These are phyloP conservation scores for Lathyrus sativus DNA, from an alignment of 306 rosid genomes.

Conservation along the genomic window DNA sequence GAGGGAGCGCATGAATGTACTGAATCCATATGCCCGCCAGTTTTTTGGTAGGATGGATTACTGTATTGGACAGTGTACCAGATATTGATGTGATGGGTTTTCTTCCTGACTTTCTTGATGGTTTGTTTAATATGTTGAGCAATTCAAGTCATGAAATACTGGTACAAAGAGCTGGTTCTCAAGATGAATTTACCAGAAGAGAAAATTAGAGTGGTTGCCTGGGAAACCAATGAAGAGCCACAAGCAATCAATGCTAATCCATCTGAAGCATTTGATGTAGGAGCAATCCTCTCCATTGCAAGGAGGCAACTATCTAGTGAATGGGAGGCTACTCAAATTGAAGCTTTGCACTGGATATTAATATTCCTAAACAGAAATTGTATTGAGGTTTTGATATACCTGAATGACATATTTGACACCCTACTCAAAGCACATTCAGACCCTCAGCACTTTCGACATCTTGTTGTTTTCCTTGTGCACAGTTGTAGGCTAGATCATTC, in stretches of 20 bases:
- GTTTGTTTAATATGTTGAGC: conserved; percentile 95
- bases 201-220: conserved; percentile 98
- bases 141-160: conserved; percentile 94
- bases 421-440: too few species aligned
- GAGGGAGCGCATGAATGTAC: too few species aligned
- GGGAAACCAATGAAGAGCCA: conserved; percentile 94
- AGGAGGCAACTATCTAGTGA: conserved; percentile 90
- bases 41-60: too few species aligned
- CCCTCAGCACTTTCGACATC: too few species aligned
- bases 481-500: too few species aligned
- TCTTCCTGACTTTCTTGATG: conserved; percentile 93
- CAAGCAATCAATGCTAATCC: conserved; percentile 72
- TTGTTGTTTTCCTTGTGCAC: too few species aligned
- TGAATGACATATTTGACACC: too few species aligned
- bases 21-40: too few species aligned
- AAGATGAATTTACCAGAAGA: conserved; percentile 97
- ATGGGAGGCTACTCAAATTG: too few species aligned
- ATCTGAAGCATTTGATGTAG: conserved; percentile 85
- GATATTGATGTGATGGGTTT: conserved; percentile 98
- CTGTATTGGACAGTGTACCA: conserved; percentile 96
- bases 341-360: too few species aligned
- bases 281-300: conserved; percentile 82
- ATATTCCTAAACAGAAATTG: too few species aligned
- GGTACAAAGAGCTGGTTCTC: conserved; percentile 86
- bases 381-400: too few species aligned